Percentiles rank a stretch among this genome's conserved stretches.
Conservation (phyloP, 2,329 filamentous ascomycete genomes). For the Calonectria montana region DNA sequence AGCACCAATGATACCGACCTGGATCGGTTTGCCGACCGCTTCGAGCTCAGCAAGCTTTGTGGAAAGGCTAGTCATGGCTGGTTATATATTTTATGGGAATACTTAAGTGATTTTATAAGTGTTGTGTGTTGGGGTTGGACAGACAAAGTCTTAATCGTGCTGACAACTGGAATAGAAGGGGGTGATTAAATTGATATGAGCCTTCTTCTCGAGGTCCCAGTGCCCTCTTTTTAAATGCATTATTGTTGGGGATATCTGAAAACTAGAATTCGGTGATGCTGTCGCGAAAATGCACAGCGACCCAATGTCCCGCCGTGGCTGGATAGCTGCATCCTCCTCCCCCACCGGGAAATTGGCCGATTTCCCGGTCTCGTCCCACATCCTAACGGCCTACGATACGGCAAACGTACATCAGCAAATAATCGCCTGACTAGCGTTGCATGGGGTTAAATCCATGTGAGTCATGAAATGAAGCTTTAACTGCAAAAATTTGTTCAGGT, state of each 20-base stretch:
- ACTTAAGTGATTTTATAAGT: too few relatives aligned
- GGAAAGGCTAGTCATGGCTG: constrained; percentile 52
- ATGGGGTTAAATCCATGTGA: background rate
- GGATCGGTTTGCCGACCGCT: constrained; percentile 51
- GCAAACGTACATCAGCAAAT: background rate
- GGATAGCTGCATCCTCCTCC: background rate
- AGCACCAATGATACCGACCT: constrained; percentile 57
- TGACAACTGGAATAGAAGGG: background rate
- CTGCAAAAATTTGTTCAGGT: background rate
- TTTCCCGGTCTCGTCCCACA: constrained; percentile 20
- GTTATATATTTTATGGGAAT: background rate
- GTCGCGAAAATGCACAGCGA: constrained; percentile 1
- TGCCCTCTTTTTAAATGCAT: constrained; percentile 4
- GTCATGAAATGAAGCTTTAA: background rate
- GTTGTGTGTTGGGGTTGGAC: too few relatives aligned
- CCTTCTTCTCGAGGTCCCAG: background rate
- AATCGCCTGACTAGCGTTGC: constrained; percentile 1
- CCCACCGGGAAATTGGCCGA: constrained; percentile 18
- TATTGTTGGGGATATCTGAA: background rate
- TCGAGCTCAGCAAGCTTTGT: constrained; percentile 54
- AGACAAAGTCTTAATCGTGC: background rate
- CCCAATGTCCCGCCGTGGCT: background rate
- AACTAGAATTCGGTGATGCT: background rate
- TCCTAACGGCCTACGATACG: too few relatives aligned
- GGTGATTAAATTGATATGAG: background rate